Base-by-base conservation (phyloP, 768 basidiomycete genomes). In the Suillus paluster region DNA sequence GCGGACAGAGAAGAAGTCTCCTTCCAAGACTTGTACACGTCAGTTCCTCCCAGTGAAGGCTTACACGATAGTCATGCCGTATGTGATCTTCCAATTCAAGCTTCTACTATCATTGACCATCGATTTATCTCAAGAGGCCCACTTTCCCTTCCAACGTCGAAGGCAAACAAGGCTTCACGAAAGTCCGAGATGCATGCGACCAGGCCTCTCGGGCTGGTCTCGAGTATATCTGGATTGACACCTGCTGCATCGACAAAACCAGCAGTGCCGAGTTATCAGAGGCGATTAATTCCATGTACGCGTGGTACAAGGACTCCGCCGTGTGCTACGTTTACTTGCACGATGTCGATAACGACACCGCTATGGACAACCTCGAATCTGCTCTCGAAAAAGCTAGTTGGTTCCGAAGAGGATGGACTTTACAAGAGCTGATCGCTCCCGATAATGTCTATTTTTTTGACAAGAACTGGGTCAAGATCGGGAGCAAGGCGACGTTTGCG, bases 181-280 rank as follows among this genome's bases (percentile, higher is more conserved):
- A 65, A 50, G 17, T 65, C 19, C 15, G n/a, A 49, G 33, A 19
- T 14, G 52, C 41, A n/a, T 59, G 62, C 39, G 9, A 39, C 1
- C 19, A 46, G n/a, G 64, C 64, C 12, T 30, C 33, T 10, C 39
- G 41, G 39, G 62, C 59, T 38, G 58, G 52, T 27, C 54, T 54
- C 19, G 39, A 60, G 8, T 63, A 54, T 15, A 60, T 63, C 41
- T 68, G 66, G 68, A 49, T 64, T 17, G 67, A 68, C 33, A 68
- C 67, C 17, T 65, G 62, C 27, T 69, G 67, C 46, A 66, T 66
- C 30, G 61, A 69, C 48, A 69, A 66, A 14, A 42, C 34, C 50
- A 69, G 68, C 53, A 69, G 68, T 46, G 52, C 68, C 3, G 68
- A 69, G 36, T 53, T 68, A 27, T 60, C 57, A 3, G 68, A 69